These are phyloP conservation scores for Phytophthora sp. DNA, from an alignment of 352 stramenopile genomes.

Conservation along the genomic window DNA sequence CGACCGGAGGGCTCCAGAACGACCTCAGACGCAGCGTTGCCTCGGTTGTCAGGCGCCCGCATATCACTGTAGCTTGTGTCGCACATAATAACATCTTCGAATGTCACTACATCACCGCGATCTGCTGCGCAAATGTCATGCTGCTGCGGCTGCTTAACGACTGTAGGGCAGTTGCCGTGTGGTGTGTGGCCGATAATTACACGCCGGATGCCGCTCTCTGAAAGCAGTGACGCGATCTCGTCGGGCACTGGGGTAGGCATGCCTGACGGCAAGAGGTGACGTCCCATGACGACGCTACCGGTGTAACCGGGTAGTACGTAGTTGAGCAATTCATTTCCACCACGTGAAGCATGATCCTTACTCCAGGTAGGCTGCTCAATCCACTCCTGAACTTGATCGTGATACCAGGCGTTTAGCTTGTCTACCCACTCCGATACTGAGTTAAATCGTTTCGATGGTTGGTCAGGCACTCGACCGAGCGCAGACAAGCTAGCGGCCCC, in stretches of 20 bases:
- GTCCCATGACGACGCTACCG: slow-evolving; percentile 78
- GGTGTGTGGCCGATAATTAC: slow-evolving; percentile 93
- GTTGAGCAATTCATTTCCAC: slow-evolving; percentile 69
- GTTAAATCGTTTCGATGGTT: slow-evolving; percentile 32
- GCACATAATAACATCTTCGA: slow-evolving; percentile 90
- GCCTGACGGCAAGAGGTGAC: slow-evolving; percentile 69
- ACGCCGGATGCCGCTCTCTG: slow-evolving; percentile 76
- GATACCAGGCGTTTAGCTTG: slow-evolving; percentile 88
- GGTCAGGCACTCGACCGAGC: slow-evolving; percentile 78
- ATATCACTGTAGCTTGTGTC: slow-evolving; percentile 94
- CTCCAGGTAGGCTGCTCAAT: slow-evolving; percentile 81
- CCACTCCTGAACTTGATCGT: slow-evolving; percentile 76
- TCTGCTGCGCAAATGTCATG: slow-evolving; percentile 12
- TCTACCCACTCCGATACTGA: slow-evolving; percentile 64
- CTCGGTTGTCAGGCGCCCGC: slow-evolving; percentile 73
- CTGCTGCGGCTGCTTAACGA: slow-evolving; percentile 63
- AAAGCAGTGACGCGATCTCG: slow-evolving; percentile 57
- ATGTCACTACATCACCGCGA: slow-evolving; percentile 24
- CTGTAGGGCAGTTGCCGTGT: slow-evolving; percentile 90
- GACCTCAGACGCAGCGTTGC: slow-evolving; percentile 76
- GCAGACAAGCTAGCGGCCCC: slow-evolving; percentile 44
- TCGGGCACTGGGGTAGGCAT: slow-evolving; percentile 70
- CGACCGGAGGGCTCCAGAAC: slow-evolving; percentile 62
- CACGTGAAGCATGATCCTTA: slow-evolving; percentile 51
- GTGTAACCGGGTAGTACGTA: slow-evolving; percentile 71